Conservation (phyloP, 2,329 filamentous ascomycete species). For the Phialophora tarda region DNA sequence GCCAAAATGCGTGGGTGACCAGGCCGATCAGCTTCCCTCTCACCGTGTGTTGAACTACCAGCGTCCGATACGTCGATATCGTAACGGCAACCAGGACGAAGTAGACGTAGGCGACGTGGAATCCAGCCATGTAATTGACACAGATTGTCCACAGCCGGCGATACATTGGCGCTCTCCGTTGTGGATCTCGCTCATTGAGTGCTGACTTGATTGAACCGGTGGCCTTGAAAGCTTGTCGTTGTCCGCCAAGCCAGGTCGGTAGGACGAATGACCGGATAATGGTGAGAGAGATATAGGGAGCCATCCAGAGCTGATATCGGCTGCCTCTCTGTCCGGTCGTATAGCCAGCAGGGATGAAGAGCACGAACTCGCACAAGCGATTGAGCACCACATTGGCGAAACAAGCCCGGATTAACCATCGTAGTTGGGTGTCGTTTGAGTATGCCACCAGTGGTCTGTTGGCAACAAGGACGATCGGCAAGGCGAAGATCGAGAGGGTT, state of each 20-base stretch:
- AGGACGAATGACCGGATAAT: constrained; percentile 64
- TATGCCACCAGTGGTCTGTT: constrained; percentile 65
- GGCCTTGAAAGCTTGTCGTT: constrained; percentile 64
- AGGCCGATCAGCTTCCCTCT: constrained; percentile 58
- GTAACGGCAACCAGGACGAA: constrained; percentile 59
- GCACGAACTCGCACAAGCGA: constrained; percentile 62
- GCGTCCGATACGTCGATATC: constrained; percentile 59
- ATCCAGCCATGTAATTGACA: constrained; percentile 61
- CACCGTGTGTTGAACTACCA: constrained; percentile 48
- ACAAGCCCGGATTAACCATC: constrained; percentile 63
- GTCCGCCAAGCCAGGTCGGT: constrained; percentile 65
- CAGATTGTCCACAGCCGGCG: constrained; percentile 61
- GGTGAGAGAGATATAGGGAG: constrained; percentile 64
- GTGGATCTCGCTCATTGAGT: constrained; percentile 63
- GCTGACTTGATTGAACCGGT: constrained; percentile 63
- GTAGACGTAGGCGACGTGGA: constrained; percentile 63
- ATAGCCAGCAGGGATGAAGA: constrained; percentile 65
- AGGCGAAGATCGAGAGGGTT: constrained; percentile 61
- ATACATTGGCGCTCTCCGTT: constrained; percentile 51
- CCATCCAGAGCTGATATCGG: constrained; percentile 67
- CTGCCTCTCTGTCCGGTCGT: constrained; percentile 63
- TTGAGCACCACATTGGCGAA: constrained; percentile 59
- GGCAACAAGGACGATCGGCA: constrained; percentile 64
- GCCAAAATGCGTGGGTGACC: constrained; percentile 59
- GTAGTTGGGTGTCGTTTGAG: constrained; percentile 59